phyloP scores from a whole-genome alignment of 306 rosid species.

The Mimosa pudica region DNA sequence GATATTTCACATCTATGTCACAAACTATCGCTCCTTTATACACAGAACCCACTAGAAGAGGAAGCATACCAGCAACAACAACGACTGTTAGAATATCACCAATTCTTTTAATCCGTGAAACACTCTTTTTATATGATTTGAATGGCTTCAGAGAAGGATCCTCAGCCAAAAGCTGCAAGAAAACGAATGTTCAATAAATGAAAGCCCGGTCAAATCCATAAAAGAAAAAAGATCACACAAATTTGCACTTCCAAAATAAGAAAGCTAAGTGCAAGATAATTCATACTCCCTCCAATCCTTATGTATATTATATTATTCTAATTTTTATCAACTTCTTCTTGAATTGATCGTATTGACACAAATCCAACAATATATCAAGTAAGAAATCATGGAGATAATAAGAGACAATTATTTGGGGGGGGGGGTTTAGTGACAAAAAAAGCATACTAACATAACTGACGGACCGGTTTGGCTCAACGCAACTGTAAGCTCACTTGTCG shows the following conservation, averaged over 20 bases:
- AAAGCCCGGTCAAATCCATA: constrained; percentile 19
- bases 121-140: constrained; percentile 81
- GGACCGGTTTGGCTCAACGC: no score
- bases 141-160: constrained; percentile 71
- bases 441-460: no score
- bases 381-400: no score
- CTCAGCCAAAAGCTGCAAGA: constrained; percentile 81
- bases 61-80: constrained; percentile 61
- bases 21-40: not conserved
- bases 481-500: no score
- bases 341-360: no score
- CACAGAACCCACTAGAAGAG: constrained; percentile 20
- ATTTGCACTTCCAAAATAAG: not conserved
- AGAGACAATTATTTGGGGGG: no score
- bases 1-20: constrained; percentile 18
- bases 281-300: no score
- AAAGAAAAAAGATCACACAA: not conserved
- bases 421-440: no score
- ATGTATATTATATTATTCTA: no score
- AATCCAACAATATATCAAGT: no score
- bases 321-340: no score
- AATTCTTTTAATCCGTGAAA: constrained; percentile 50
- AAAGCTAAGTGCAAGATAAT: no score
- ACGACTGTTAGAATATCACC: constrained; percentile 75
- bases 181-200: constrained; percentile 6